Evolutionary conservation across 805 yeast species (phyloP).

Genomic region (Saccharomyces mikatae): DNA sequence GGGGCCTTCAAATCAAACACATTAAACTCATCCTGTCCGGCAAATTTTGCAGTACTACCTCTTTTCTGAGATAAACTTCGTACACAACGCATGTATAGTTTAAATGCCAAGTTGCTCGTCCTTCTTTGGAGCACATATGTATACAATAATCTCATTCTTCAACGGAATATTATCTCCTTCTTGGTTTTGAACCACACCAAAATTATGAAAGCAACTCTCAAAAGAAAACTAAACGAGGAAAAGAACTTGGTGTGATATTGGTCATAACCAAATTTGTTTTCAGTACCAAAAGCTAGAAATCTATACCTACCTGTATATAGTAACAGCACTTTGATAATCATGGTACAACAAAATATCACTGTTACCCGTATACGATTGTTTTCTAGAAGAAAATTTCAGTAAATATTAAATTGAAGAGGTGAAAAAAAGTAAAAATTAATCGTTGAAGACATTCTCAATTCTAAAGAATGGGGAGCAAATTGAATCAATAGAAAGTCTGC

Average conservation of each 20-base stretch:
- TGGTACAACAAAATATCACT: too few relatives aligned
- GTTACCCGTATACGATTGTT: not conserved
- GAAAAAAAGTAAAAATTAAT: not conserved
- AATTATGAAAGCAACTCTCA: not conserved
- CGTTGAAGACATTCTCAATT: not conserved
- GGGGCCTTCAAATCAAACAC: not conserved
- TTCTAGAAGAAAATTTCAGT: not conserved
- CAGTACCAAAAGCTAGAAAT: not conserved
- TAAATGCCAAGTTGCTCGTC: not conserved
- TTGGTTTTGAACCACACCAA: not conserved
- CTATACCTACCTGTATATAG: not conserved
- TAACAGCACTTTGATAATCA: not conserved
- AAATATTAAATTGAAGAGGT: not conserved
- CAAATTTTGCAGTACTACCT: not conserved
- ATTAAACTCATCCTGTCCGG: not conserved
- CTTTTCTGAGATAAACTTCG: not conserved
- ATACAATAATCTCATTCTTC: not conserved
- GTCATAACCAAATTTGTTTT: not conserved
- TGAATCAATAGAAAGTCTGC: not conserved
- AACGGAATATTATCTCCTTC: not conserved
- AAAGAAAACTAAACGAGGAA: not conserved
- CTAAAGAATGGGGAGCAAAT: not conserved
- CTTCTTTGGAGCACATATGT: not conserved
- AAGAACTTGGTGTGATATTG: not conserved
- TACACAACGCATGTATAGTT: not conserved